Percentiles rank a stretch among this genome's conserved stretches.
Evolutionary conservation across 805 yeast species (phyloP).

Genomic region (Saturnispora mendoncae): DNA sequence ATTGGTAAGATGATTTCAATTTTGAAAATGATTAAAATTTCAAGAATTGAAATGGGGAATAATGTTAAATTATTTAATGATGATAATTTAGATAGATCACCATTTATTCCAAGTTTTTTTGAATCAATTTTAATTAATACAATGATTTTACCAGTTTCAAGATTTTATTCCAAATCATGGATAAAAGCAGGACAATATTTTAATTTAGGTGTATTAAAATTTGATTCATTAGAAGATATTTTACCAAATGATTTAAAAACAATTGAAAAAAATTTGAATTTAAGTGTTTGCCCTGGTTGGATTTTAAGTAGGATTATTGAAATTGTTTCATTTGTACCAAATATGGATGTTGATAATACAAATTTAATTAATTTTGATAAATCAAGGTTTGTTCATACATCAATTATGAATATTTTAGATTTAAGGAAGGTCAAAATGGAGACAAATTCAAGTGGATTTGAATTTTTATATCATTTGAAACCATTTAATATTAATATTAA

Average conservation of each 20-base stretch:
- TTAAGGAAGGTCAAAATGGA: conserved; percentile 28
- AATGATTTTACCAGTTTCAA: conserved; percentile 70
- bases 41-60: conserved; percentile 60
- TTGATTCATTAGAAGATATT: conserved; percentile 22
- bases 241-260: conserved; percentile 3
- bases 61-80: conserved; percentile 37
- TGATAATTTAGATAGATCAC: conserved; percentile 24
- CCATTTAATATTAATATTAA: conserved; percentile 36
- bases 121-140: conserved; percentile 73
- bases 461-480: conserved; percentile 42
- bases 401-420: conserved; percentile 45
- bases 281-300: conserved; percentile 92
- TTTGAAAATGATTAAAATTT: conserved; percentile 54
- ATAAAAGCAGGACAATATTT: conserved; percentile 38
- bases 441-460: conserved; percentile 33
- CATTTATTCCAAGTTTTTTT: conserved; percentile 71
- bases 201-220: conserved; percentile 2
- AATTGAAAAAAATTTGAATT: conserved; percentile 24
- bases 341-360: conserved; percentile 58
- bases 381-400: conserved; percentile 56
- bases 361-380: conserved; percentile 78
- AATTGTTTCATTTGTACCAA: conserved; percentile 68
- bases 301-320: conserved; percentile 70
- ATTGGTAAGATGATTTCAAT: conserved; percentile 60
- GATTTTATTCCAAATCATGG: conserved; percentile 67